A percentile compares a stretch with the other conserved stretches of the same genome.
Conservation (phyloP, 2,329 filamentous ascomycete genomes). For the Talaromyces atroroseus region DNA sequence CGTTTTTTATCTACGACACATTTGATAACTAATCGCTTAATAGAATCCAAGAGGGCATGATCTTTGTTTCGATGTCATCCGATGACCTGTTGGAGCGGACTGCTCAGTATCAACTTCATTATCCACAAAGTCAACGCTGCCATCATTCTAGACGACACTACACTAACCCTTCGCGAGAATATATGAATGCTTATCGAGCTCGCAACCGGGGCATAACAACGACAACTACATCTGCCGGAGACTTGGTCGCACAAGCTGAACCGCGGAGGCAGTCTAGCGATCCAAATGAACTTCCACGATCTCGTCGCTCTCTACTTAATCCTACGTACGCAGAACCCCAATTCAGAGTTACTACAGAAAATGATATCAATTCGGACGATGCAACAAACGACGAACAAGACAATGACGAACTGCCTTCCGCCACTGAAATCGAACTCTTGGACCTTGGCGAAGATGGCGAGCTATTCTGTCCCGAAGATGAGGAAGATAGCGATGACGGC, state of each 20-base stretch:
- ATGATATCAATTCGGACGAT: constrained; percentile 30
- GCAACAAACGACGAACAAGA: constrained; percentile 31
- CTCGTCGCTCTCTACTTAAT: neutral
- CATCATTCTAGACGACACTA: constrained; percentile 25
- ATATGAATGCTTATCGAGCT: constrained; percentile 32
- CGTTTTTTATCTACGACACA: neutral
- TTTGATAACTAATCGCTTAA: neutral
- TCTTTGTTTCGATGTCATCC: constrained; percentile 82
- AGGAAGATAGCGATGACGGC: constrained; percentile 28
- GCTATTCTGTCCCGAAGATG: constrained; percentile 27
- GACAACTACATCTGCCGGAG: constrained; percentile 18
- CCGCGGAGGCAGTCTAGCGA: constrained; percentile 10
- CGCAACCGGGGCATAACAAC: constrained; percentile 31
- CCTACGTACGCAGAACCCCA: constrained; percentile 22
- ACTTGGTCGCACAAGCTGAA: constrained; percentile 23
- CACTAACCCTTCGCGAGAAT: constrained; percentile 36
- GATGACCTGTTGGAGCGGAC: constrained; percentile 70
- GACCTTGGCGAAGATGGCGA: constrained; percentile 26
- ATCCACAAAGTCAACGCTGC: constrained; percentile 35
- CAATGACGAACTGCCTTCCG: constrained; percentile 19
- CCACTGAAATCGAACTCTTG: constrained; percentile 23
- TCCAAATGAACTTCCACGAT: constrained; percentile 6
- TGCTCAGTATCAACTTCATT: constrained; percentile 69
- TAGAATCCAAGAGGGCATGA: constrained; percentile 83
- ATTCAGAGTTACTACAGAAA: constrained; percentile 34